phyloP scores from a whole-genome alignment of 1,284 basidiomycete species.

The Exobasidium cylindrosporum region DNA sequence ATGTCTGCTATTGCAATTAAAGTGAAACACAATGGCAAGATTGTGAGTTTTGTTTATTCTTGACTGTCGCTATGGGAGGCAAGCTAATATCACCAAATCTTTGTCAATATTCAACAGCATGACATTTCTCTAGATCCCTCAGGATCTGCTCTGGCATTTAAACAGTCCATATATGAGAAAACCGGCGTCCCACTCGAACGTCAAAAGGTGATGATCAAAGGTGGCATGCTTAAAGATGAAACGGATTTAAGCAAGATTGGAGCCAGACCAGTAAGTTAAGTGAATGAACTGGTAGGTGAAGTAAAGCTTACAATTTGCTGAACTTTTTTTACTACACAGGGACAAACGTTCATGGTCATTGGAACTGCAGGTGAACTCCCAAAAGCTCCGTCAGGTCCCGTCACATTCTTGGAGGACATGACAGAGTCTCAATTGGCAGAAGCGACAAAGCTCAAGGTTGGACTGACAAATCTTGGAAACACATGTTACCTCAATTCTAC shows the following conservation, averaged over 20 bases:
- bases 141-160: constrained; percentile 71
- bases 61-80: constrained; percentile 59
- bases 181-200: constrained; percentile 84
- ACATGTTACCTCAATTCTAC: constrained; percentile 97
- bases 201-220: constrained; percentile 97
- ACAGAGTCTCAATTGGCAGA: constrained; percentile 74
- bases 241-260: constrained; percentile 76
- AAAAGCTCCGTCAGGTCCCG: constrained; percentile 72
- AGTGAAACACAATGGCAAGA: constrained; percentile 86
- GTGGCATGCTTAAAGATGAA: constrained; percentile 82
- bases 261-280: constrained; percentile 66
- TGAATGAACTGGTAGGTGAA: neutral
- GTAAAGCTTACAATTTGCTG: neutral
- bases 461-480: constrained; percentile 63
- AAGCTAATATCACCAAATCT: too few species aligned
- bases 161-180: constrained; percentile 72
- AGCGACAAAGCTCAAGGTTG: constrained; percentile 56
- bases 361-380: constrained; percentile 89
- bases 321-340: constrained; percentile 20
- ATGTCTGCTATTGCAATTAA: constrained; percentile 62
- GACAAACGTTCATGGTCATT: constrained; percentile 50
- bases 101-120: constrained; percentile 26
- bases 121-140: constrained; percentile 64
- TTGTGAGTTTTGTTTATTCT: too few species aligned
- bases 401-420: constrained; percentile 85